Conservation (phyloP, 305 asterid genomes). For the Rubia balearica region DNA sequence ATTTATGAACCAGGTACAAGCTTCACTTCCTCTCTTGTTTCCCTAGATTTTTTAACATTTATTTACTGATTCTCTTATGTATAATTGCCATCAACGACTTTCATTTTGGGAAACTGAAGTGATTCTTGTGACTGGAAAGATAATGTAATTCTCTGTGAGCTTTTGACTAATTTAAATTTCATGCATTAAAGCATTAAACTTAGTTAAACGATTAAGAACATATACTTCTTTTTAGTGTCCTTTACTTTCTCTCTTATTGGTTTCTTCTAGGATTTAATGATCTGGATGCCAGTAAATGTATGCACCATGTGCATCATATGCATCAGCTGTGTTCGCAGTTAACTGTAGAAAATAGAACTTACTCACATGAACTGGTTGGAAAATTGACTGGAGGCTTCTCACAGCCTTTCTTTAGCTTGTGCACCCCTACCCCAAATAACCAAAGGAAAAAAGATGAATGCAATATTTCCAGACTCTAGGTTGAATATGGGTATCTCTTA, state of each 20-base stretch:
- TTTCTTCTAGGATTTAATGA: neutral
- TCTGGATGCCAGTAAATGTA: neutral
- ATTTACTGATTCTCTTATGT: slow-evolving; percentile 1
- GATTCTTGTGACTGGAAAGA: neutral
- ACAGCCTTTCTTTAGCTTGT: neutral
- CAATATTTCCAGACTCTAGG: neutral
- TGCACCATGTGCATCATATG: too few species aligned
- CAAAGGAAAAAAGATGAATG: neutral
- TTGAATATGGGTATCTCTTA: neutral
- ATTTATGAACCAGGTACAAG: slow-evolving; percentile 63
- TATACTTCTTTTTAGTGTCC: neutral
- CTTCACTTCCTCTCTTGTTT: slow-evolving; percentile 11
- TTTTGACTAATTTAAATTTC: neutral
- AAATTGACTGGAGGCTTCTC: too few species aligned
- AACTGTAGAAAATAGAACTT: neutral
- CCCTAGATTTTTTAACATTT: neutral
- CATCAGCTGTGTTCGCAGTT: too few species aligned
- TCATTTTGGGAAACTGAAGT: neutral
- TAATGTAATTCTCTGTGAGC: neutral
- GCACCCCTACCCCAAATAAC: neutral
- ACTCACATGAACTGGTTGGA: too few species aligned
- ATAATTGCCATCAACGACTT: neutral
- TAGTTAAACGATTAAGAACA: neutral
- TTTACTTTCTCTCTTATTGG: neutral
- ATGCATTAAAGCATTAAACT: neutral